Conservation (phyloP, 768 basidiomycete genomes). For the Russula abietina region DNA sequence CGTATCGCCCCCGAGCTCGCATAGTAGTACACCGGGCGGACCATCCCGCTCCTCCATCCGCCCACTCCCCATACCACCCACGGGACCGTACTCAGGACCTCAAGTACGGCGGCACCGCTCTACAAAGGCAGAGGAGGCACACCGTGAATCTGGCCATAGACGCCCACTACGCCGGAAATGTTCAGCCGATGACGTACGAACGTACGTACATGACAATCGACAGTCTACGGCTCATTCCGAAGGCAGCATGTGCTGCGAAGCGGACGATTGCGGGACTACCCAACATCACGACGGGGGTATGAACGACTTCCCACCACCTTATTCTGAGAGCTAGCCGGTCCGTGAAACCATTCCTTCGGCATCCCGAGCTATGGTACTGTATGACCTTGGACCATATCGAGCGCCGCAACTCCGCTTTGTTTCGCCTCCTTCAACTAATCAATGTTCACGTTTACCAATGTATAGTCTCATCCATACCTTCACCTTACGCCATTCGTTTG, state of each 20-base stretch:
- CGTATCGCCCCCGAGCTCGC: neutral
- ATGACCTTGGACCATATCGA: neutral
- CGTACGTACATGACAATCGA: neutral
- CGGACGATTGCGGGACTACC: neutral
- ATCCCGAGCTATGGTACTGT: neutral
- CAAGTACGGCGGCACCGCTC: slow-evolving; percentile 7
- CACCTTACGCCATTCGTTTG: neutral
- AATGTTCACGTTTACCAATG: neutral
- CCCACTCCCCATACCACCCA: slow-evolving; percentile 11
- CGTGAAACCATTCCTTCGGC: neutral
- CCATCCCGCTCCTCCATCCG: slow-evolving; percentile 5
- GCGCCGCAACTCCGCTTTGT: neutral
- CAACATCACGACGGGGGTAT: slow-evolving; percentile 18
- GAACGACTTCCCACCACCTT: slow-evolving; percentile 20
- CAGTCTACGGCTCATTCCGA: slow-evolving; percentile 8
- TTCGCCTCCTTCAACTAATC: neutral
- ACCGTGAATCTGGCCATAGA: neutral
- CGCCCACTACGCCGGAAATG: neutral
- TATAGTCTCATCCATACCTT: neutral
- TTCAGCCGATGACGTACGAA: slow-evolving; percentile 14
- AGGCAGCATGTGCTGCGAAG: neutral
- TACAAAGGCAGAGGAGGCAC: slow-evolving; percentile 7
- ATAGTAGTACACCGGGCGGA: neutral
- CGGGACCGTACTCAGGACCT: neutral
- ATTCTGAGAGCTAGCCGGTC: slow-evolving; percentile 15